These are phyloP conservation scores for Quercus engelmannii DNA, from an alignment of 306 rosid genomes.

Conservation along the genomic window DNA sequence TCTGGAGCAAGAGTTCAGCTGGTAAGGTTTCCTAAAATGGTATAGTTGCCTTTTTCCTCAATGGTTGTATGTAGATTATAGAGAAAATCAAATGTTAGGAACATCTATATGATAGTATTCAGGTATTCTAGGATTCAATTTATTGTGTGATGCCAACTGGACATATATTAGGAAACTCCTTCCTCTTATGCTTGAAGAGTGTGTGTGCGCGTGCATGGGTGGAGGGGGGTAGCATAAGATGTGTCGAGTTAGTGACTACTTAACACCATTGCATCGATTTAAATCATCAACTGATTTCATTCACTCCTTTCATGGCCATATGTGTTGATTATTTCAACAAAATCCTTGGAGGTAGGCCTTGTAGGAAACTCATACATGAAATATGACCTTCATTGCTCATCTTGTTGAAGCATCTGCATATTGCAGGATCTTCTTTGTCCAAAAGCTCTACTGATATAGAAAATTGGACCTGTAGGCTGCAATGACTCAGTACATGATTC, in stretches of 20 bases:
- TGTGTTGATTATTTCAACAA: background rate
- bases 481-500: background rate
- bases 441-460: background rate
- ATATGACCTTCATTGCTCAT: background rate
- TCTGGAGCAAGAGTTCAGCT: constrained; percentile 65
- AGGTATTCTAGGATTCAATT: background rate
- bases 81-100: background rate
- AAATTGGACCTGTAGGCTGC: background rate
- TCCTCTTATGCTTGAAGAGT: background rate
- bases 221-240: background rate
- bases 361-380: background rate
- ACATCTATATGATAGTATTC: background rate
- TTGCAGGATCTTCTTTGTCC: background rate
- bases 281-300: background rate
- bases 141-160: background rate
- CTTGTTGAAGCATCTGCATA: background rate
- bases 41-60: background rate
- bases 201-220: too few relatives aligned
- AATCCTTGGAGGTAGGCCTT: background rate
- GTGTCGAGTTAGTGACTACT: background rate
- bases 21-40: constrained; percentile 40
- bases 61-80: constrained; percentile 8
- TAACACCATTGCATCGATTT: background rate
- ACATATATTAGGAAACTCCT: background rate
- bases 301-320: background rate